phyloP scores from a whole-genome alignment of 2,329 filamentous ascomycete species.

The Cercospora brassicicola region DNA sequence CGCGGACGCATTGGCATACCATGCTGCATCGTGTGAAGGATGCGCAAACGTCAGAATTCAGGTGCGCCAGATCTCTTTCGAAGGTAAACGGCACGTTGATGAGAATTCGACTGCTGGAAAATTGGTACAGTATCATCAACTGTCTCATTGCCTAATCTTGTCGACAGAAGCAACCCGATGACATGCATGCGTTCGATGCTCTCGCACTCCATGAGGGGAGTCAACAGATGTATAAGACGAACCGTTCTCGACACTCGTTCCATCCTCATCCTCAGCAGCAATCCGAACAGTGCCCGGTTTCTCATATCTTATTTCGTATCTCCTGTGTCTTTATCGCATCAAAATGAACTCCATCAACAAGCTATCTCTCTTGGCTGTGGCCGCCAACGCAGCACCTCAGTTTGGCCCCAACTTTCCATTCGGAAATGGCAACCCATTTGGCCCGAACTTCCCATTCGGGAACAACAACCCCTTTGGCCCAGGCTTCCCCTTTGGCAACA shows the following conservation, averaged over 20 bases:
- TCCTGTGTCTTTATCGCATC: neutral
- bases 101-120: neutral
- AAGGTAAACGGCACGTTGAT: neutral
- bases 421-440: slow-evolving; percentile 2
- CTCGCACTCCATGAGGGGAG: neutral
- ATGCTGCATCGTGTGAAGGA: neutral
- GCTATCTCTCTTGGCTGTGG: slow-evolving; percentile 4
- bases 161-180: slow-evolving; percentile 3
- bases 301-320: slow-evolving; percentile 1
- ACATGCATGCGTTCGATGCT: neutral
- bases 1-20: neutral
- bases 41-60: slow-evolving; percentile 5
- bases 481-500: neutral
- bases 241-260: neutral
- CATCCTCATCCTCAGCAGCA: neutral
- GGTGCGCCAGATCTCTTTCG: neutral
- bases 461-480: neutral
- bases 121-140: slow-evolving; percentile 8
- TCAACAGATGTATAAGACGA: slow-evolving; percentile 9
- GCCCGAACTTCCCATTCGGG: neutral
- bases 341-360: slow-evolving; percentile 10
- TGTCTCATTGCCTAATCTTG: slow-evolving; percentile 11
- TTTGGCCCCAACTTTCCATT: slow-evolving; percentile 1
- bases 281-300: neutral
- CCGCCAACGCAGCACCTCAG: slow-evolving; percentile 11